phyloP scores from a whole-genome alignment of 140 eudicot genomes.

The Bidens hawaiensis region DNA sequence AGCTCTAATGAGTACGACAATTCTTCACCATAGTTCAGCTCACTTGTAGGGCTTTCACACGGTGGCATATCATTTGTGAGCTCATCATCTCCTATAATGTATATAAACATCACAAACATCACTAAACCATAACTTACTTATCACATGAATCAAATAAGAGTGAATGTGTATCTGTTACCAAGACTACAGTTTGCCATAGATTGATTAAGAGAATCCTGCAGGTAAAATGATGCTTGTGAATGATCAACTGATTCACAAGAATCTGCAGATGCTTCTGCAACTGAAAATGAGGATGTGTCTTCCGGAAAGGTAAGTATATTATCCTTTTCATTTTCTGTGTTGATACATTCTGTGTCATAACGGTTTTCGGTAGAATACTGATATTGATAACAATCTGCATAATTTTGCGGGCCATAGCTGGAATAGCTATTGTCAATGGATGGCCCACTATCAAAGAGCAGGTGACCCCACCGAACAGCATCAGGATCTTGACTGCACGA shows the following conservation, averaged over 20 bases:
- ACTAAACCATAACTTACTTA: slow-evolving; percentile 8
- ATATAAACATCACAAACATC: slow-evolving; percentile 19
- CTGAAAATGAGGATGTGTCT: no score
- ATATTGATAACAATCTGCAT: slow-evolving; percentile 45
- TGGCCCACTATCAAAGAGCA: slow-evolving; percentile 70
- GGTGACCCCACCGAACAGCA: slow-evolving; percentile 83
- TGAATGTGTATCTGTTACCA: slow-evolving; percentile 30
- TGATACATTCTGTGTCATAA: slow-evolving; percentile 37
- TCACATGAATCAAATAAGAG: slow-evolving; percentile 5
- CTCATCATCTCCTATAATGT: slow-evolving; percentile 45
- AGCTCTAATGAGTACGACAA: slow-evolving; percentile 57
- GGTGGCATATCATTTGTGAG: slow-evolving; percentile 41
- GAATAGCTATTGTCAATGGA: slow-evolving; percentile 44
- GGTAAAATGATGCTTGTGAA: slow-evolving; percentile 45
- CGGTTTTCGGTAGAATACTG: slow-evolving; percentile 44
- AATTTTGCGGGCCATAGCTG: slow-evolving; percentile 39
- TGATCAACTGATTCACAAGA: slow-evolving; percentile 37
- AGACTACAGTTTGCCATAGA: slow-evolving; percentile 51
- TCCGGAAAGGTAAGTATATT: no score
- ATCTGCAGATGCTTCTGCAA: no score
- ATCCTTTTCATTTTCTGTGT: no score
- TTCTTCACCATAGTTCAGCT: slow-evolving; percentile 41
- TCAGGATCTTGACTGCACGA: slow-evolving; percentile 82
- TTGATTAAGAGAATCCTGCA: slow-evolving; percentile 52
- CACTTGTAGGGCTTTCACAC: slow-evolving; percentile 50